A percentile compares a stretch with the other conserved stretches of the same genome.
phyloP scores from a whole-genome alignment of 2,329 filamentous ascomycete genomes.

The Plenodomus biglobosus region DNA sequence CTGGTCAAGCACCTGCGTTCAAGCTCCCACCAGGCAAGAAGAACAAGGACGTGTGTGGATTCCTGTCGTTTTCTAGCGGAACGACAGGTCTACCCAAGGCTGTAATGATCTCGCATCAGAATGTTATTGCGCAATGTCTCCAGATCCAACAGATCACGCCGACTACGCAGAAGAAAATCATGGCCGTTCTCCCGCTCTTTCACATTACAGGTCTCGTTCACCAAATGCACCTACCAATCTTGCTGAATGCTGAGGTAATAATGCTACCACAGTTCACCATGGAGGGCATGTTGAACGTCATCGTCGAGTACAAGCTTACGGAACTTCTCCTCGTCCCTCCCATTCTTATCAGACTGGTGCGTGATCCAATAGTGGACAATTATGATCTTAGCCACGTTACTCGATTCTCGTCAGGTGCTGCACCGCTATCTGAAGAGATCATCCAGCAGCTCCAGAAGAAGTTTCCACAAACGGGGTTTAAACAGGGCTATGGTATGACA shows the following conservation, averaged over 20 bases:
- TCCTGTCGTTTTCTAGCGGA: conserved; percentile 46
- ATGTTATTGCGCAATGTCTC: conserved; percentile 58
- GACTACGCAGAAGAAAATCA: conserved; percentile 45
- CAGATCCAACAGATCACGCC: conserved; percentile 52
- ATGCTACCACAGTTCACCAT: conserved; percentile 67
- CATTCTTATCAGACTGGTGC: conserved; percentile 62
- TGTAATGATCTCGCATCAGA: conserved; percentile 42
- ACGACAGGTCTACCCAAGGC: conserved; percentile 45
- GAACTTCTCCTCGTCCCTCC: conserved; percentile 58
- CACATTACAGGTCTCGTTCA: conserved; percentile 44
- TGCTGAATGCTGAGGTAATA: conserved; percentile 66
- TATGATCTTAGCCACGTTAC: conserved; percentile 61
- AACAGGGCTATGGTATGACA: conserved; percentile 70
- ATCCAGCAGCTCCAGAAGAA: conserved; percentile 57
- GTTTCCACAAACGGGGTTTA: conserved; percentile 63
- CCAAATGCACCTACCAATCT: conserved; percentile 62
- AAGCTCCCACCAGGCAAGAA: conserved; percentile 55
- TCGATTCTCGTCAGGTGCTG: conserved; percentile 62
- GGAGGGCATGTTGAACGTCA: conserved; percentile 50
- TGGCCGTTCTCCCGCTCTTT: conserved; percentile 39
- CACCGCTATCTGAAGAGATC: conserved; percentile 61
- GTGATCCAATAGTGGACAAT: conserved; percentile 56
- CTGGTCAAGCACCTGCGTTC: conserved; percentile 52
- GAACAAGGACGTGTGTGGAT: conserved; percentile 59
- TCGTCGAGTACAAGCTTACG: conserved; percentile 52